Percentiles rank a stretch among this genome's conserved stretches.
Evolutionary conservation across 2,329 filamentous ascomycete genomes (phyloP).

Genomic region (Aspergillus sp.): DNA sequence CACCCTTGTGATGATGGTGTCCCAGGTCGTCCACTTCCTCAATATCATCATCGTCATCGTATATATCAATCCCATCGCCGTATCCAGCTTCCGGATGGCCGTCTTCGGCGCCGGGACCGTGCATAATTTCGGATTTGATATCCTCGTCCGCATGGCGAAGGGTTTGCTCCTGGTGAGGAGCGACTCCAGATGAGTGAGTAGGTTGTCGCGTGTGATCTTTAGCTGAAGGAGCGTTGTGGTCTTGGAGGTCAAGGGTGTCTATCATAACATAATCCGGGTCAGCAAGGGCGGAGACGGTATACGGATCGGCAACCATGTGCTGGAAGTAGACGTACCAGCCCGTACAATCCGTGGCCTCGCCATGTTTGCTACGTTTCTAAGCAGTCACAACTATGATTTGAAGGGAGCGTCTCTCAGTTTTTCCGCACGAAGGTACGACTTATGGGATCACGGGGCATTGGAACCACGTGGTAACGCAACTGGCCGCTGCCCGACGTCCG

Average conservation of each 20-base stretch:
- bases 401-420: slow-evolving; percentile 11
- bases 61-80: slow-evolving; percentile 36
- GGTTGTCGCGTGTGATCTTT: slow-evolving; percentile 71
- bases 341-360: slow-evolving; percentile 49
- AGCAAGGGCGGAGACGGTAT: not conserved
- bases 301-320: not conserved
- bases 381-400: slow-evolving; percentile 13
- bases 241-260: slow-evolving; percentile 96
- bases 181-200: slow-evolving; percentile 57
- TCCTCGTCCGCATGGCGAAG: slow-evolving; percentile 79
- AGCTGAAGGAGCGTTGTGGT: slow-evolving; percentile 77
- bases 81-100: slow-evolving; percentile 48
- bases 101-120: slow-evolving; percentile 63
- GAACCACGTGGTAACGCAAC: slow-evolving; percentile 12
- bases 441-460: slow-evolving; percentile 22
- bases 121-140: slow-evolving; percentile 69
- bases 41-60: slow-evolving; percentile 30
- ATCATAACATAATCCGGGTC: slow-evolving; percentile 17
- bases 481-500: slow-evolving; percentile 14
- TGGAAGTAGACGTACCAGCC: slow-evolving; percentile 41
- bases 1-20: slow-evolving; percentile 22
- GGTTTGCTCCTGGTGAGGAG: slow-evolving; percentile 82
- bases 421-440: slow-evolving; percentile 23
- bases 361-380: slow-evolving; percentile 31
- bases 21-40: slow-evolving; percentile 9